phyloP scores from a whole-genome alignment of 2,329 filamentous ascomycete genomes.

The Chaetomium sp. region DNA sequence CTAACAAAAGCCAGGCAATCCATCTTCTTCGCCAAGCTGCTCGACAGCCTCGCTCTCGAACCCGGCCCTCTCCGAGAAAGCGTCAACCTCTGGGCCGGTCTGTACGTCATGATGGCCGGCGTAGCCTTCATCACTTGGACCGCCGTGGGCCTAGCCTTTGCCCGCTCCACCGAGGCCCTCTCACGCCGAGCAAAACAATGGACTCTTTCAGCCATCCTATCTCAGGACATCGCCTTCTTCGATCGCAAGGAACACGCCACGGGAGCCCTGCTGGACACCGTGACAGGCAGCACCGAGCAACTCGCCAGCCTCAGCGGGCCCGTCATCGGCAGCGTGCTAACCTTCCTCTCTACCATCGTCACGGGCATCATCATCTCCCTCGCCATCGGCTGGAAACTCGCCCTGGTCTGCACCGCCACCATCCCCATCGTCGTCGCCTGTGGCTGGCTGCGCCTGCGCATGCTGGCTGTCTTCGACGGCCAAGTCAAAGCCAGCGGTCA shows the following conservation, averaged over 20 bases:
- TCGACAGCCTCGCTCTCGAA: constrained; percentile 41
- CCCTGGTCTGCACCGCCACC: constrained; percentile 36
- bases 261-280: constrained; percentile 79
- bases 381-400: constrained; percentile 38
- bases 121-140: constrained; percentile 64
- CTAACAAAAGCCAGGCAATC: constrained; percentile 50
- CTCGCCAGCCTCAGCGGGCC: constrained; percentile 81
- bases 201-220: constrained; percentile 80
- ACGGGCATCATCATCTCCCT: constrained; percentile 54
- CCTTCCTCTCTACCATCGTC: constrained; percentile 72
- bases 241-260: constrained; percentile 84
- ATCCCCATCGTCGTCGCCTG: constrained; percentile 35
- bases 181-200: constrained; percentile 75
- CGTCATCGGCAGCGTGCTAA: constrained; percentile 79
- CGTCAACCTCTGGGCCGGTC: constrained; percentile 77
- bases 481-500: constrained; percentile 76
- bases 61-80: constrained; percentile 26
- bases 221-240: constrained; percentile 90
- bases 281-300: constrained; percentile 84
- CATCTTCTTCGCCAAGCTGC: constrained; percentile 81
- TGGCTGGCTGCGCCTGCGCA: constrained; percentile 54
- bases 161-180: constrained; percentile 75
- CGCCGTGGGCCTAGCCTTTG: constrained; percentile 67
- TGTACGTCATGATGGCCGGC: constrained; percentile 80
- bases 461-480: constrained; percentile 62